Conservation (phyloP, 75 land plant species). For the Azolla pinnata region DNA sequence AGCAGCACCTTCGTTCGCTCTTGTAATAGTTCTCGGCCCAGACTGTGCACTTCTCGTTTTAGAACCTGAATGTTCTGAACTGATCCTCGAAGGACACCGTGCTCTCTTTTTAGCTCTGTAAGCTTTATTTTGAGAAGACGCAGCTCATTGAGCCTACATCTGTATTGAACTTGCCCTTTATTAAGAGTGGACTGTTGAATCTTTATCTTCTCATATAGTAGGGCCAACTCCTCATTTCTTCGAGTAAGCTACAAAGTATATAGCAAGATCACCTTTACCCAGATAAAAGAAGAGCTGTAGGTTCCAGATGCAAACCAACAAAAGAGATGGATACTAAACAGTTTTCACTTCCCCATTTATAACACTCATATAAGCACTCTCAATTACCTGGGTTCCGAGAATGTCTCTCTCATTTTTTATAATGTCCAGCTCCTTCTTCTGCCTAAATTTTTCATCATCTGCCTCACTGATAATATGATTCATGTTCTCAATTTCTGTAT, state of each 20-base stretch:
- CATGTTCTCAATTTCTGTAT: constrained; percentile 17
- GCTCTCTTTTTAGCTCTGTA: constrained; percentile 26
- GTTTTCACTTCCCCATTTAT: too few relatives aligned
- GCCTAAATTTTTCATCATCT: constrained; percentile 25
- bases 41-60: constrained; percentile 20
- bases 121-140: constrained; percentile 22
- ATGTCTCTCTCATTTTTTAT: constrained; percentile 21
- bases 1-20: constrained; percentile 21
- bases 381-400: constrained; percentile 27
- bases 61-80: constrained; percentile 17
- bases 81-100: constrained; percentile 11
- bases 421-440: constrained; percentile 27
- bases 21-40: constrained; percentile 20
- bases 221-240: constrained; percentile 15
- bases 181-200: constrained; percentile 22
- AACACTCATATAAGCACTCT: too few relatives aligned
- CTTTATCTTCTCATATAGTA: constrained; percentile 25
- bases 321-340: not conserved
- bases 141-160: constrained; percentile 20
- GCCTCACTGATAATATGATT: constrained; percentile 25
- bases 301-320: not conserved
- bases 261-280: too few relatives aligned
- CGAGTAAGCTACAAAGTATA: constrained; percentile 26
- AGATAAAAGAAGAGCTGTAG: too few relatives aligned
- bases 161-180: constrained; percentile 26